phyloP scores from a whole-genome alignment of 208 protist species.

The Blechomonas ayalai region DNA sequence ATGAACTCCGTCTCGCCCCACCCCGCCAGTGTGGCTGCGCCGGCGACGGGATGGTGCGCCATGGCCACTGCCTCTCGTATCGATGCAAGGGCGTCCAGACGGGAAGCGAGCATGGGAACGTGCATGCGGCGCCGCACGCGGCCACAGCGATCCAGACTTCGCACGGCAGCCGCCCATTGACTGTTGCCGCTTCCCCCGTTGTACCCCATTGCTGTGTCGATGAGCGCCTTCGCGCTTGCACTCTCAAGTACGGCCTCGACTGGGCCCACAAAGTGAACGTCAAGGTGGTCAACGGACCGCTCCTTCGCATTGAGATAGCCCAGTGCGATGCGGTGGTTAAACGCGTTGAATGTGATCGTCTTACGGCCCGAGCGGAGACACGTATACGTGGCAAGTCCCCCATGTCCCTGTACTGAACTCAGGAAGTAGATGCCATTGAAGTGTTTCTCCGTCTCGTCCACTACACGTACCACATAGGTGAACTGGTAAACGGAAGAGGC shows the following conservation, averaged over 20 bases:
- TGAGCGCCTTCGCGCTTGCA: slow-evolving; percentile 32
- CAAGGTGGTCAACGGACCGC: slow-evolving; percentile 18
- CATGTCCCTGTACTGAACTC: slow-evolving; percentile 19
- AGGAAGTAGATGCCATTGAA: slow-evolving; percentile 70
- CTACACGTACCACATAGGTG: slow-evolving; percentile 66
- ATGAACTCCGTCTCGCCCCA: slow-evolving; percentile 57
- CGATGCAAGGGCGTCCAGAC: slow-evolving; percentile 66
- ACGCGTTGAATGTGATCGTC: slow-evolving; percentile 53
- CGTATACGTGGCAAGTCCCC: slow-evolving; percentile 50
- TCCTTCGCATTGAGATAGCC: slow-evolving; percentile 33
- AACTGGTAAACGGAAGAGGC: slow-evolving; percentile 39
- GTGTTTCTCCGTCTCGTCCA: slow-evolving; percentile 40
- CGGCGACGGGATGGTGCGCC: slow-evolving; percentile 7
- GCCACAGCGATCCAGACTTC: slow-evolving; percentile 40
- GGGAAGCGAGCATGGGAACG: slow-evolving; percentile 67
- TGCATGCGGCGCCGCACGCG: slow-evolving; percentile 73
- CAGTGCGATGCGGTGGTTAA: slow-evolving; percentile 24
- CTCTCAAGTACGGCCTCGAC: slow-evolving; percentile 44
- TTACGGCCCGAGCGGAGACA: slow-evolving; percentile 63
- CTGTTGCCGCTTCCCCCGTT: not conserved
- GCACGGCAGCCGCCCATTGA: slow-evolving; percentile 47
- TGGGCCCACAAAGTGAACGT: slow-evolving; percentile 26
- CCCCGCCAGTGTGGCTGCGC: slow-evolving; percentile 29
- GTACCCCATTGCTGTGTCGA: slow-evolving; percentile 22
- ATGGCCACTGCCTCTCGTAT: slow-evolving; percentile 24